Conservation (phyloP, 345 rosid genomes). For the Lumnitzera littorea region DNA sequence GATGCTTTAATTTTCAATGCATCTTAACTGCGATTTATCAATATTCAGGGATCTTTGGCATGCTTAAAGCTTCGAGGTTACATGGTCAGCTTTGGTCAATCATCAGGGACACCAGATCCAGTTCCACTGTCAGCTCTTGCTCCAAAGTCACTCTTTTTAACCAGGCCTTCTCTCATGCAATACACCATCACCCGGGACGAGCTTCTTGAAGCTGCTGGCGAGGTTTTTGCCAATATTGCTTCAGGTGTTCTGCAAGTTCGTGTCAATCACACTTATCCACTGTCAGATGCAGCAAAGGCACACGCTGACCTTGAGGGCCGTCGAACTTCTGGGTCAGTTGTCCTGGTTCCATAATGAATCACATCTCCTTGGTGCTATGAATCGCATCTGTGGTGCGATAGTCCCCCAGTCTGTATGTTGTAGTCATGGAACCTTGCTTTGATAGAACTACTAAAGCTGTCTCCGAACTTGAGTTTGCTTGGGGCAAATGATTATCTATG, state of each 20-base stretch:
- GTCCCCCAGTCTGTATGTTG: no score
- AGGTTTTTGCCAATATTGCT: slow-evolving; percentile 53
- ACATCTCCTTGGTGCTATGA: not conserved
- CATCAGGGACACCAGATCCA: slow-evolving; percentile 77
- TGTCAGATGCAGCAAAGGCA: slow-evolving; percentile 67
- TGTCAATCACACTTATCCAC: slow-evolving; percentile 64
- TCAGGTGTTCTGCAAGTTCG: slow-evolving; percentile 57
- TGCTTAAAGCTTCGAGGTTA: slow-evolving; percentile 71
- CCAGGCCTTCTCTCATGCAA: slow-evolving; percentile 71
- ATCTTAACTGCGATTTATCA: not conserved
- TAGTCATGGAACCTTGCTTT: no score
- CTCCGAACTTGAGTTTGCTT: no score
- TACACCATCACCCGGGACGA: slow-evolving; percentile 66
- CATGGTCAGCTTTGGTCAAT: slow-evolving; percentile 88
- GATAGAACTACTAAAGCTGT: no score
- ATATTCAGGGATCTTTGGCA: slow-evolving; percentile 66
- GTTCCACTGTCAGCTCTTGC: slow-evolving; percentile 67
- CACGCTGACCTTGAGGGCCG: slow-evolving; percentile 72
- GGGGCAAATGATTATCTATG: no score
- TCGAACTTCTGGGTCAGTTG: slow-evolving; percentile 65
- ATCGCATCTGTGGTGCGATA: no score
- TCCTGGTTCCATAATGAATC: slow-evolving; percentile 50
- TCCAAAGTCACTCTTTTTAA: slow-evolving; percentile 68
- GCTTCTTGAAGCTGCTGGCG: slow-evolving; percentile 65
- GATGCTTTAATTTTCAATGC: not conserved